Evolutionary conservation across 2,329 filamentous ascomycete species (phyloP).

Genomic region (Juglanconis juglandina): DNA sequence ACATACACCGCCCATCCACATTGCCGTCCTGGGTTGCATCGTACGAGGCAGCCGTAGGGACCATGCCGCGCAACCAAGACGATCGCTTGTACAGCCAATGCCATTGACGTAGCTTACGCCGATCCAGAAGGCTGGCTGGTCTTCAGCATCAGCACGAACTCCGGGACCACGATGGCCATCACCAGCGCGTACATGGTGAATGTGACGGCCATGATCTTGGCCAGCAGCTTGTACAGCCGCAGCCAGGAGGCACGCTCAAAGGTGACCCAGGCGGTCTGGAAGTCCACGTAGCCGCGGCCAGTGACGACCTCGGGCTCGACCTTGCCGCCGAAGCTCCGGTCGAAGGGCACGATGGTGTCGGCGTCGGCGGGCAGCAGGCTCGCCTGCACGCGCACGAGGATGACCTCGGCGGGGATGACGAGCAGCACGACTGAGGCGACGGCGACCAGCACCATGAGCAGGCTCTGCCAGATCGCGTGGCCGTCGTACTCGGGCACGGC

Average conservation of each 20-base stretch:
- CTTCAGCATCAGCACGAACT: slow-evolving; percentile 44
- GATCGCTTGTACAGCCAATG: not conserved
- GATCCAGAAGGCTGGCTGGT: slow-evolving; percentile 26
- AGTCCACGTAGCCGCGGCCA: slow-evolving; percentile 66
- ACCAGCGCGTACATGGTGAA: slow-evolving; percentile 46
- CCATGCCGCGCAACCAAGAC: not conserved
- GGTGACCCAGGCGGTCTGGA: slow-evolving; percentile 74
- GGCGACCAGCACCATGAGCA: slow-evolving; percentile 42
- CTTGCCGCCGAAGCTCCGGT: slow-evolving; percentile 78
- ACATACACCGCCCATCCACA: too few relatives aligned
- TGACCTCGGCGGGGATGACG: slow-evolving; percentile 71
- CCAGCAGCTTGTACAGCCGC: slow-evolving; percentile 70
- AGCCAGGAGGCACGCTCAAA: slow-evolving; percentile 71
- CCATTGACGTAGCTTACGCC: not conserved
- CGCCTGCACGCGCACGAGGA: slow-evolving; percentile 79
- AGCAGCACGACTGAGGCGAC: slow-evolving; percentile 57
- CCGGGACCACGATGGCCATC: slow-evolving; percentile 45
- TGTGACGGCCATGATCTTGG: slow-evolving; percentile 64
- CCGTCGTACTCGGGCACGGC: slow-evolving; percentile 35
- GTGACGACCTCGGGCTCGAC: slow-evolving; percentile 72
- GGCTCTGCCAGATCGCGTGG: slow-evolving; percentile 42
- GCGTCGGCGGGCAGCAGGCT: slow-evolving; percentile 78
- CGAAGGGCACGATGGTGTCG: slow-evolving; percentile 84
- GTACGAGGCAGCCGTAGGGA: not conserved
- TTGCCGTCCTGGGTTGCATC: not conserved